Base-by-base conservation (phyloP, 306 rosid genomes). In the Pyrus pyrifolia region DNA sequence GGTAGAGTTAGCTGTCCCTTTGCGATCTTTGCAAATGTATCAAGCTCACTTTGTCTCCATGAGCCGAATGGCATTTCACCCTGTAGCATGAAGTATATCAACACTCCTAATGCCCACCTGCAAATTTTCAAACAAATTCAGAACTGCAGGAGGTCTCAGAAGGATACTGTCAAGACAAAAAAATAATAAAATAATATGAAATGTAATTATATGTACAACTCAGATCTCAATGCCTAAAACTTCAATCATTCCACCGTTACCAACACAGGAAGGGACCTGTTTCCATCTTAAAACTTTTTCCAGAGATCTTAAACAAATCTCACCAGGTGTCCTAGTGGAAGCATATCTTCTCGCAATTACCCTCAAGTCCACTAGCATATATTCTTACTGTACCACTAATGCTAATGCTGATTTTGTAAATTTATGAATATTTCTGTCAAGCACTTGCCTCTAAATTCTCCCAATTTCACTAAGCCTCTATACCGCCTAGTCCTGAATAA, bases 41-140 rank as follows among this genome's bases (percentile, higher is more conserved):
- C 98, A 12, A 92, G 93, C 73, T 92, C 99, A 35, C 94, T 91
- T 71, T 86, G 91, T 86, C 98, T 89, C 97, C 99, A 92, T 35
- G 98, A 92, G 59, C 99, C 97, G 53, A 95, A 95, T 42, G 99
- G 99, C 96, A 86, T 83, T 78, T 95, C 98, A 68, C 93, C 88
- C 46, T 80, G 81, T 76, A 95, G 84, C 98, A 95, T 88, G 86
- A 89, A 89, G 84, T 90, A 90, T 71, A 92, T 81, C 79, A 95
- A 71, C 81, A 92, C 97, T 53, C 99, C 99, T 76, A 95, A 72
- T 0, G 99, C 97, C 99, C 99, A 94, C 97, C 98, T 94, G 85
- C 76, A 81, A 73, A 74, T 80, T 45, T 65, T 65, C 45, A 76
- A 55, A 71, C 15, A 45, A 81, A 81, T 58, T 71, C 18, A 55